Base-by-base conservation (phyloP, 352 stramenopile genomes). In the Globisporangium spinosum region DNA sequence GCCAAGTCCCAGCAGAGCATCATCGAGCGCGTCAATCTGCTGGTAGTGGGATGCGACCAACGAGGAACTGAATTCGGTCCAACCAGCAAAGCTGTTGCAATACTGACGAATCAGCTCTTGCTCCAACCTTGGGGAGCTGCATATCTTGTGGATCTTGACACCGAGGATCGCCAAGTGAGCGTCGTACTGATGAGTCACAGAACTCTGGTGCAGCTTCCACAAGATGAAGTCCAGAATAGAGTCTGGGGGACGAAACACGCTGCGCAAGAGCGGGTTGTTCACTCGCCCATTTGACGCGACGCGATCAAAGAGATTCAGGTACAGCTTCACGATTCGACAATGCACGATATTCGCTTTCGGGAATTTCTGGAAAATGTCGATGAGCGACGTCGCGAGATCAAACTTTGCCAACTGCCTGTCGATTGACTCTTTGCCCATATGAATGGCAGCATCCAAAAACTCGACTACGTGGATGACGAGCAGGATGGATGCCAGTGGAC, bases 141-240 rank as follows among this genome's bases (percentile, higher is more conserved):
- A 91, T 58, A 91, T 89, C 65, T 90, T 90, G 62, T 89, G 81
- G 63, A 93, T 91, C 38, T 91, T 91, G 3, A 93, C 83, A 2
- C 83, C 85, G 45, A 93, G 75, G 43, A 93, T 90, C 17, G 85
- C 78, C 32, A 93, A 64, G 69, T 93, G 85, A 12, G 83, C 78
- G 38, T 91, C 85, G 54, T 90, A 93, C 12, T 77, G 75, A 51
- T 89, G 85, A 7, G 69, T 75, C 22, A 74, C 75, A 8, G 68
- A 65, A 38, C 77, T 91, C 12, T 76, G 65, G 60, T 88, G 61
- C 13, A 93, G 55, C 59, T 91, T 91, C 35, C 76, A 72, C 68
- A 90, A 73, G 59, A 93, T 90, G 27, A 90, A 91, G 27, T 78
- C 75, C 53, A 91, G 67, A 22, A 93, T 75, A 1, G 83, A 91